phyloP scores from a whole-genome alignment of 208 protist species.

The Entamoeba histolytica region DNA sequence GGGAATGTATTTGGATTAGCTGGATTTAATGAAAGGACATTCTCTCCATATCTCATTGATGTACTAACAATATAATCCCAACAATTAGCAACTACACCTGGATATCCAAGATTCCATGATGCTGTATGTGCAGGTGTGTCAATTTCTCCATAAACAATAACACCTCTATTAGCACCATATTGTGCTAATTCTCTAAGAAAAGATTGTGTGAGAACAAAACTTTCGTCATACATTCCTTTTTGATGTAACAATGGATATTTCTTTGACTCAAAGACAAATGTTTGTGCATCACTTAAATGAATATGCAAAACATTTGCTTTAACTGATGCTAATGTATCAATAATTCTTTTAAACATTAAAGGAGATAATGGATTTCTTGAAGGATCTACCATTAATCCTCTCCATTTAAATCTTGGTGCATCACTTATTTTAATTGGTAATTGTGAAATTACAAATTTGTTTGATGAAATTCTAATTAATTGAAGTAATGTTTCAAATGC shows the following conservation, averaged over 20 bases:
- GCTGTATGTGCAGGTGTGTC: not conserved
- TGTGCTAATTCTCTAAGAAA: constrained; percentile 23
- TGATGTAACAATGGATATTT: constrained; percentile 24
- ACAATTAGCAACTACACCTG: constrained; percentile 10
- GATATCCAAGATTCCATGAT: too few species aligned
- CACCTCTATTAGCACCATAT: not conserved
- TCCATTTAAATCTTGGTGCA: constrained; percentile 33
- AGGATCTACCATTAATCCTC: constrained; percentile 44
- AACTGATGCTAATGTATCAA: constrained; percentile 32
- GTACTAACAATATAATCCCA: not conserved
- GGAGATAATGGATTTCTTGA: constrained; percentile 37
- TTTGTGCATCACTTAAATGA: constrained; percentile 40
- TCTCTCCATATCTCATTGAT: not conserved
- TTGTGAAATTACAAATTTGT: not conserved
- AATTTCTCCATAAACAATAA: constrained; percentile 15
- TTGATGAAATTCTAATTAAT: not conserved
- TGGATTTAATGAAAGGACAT: constrained; percentile 12
- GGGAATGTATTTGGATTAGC: not conserved
- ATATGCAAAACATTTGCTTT: constrained; percentile 45
- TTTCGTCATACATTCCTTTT: constrained; percentile 13
- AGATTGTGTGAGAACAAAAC: constrained; percentile 11
- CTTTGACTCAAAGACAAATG: constrained; percentile 32
- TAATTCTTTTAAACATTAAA: constrained; percentile 25
- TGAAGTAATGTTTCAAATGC: constrained; percentile 11
- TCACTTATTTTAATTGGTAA: constrained; percentile 26